These are phyloP conservation scores for Cymbomonas tetramitiformis DNA, from an alignment of 139 green algal species.

Conservation along the genomic window DNA sequence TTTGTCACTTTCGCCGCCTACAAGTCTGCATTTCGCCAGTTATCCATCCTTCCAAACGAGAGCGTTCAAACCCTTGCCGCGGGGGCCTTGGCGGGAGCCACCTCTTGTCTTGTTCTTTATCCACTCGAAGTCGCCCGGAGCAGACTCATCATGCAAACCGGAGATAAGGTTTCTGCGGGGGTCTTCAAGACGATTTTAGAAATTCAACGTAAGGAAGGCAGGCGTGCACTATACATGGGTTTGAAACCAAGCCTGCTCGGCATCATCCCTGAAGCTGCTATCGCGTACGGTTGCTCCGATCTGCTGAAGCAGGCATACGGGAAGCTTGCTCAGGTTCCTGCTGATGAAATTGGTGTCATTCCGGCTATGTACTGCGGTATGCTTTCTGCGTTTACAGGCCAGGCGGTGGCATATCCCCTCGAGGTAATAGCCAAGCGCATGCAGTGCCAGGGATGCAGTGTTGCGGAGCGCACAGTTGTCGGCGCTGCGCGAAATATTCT, in stretches of 20 bases:
- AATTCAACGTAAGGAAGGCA: slow-evolving; percentile 35
- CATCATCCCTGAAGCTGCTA: slow-evolving; percentile 18
- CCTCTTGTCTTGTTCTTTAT: slow-evolving; percentile 49
- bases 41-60: neutral
- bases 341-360: slow-evolving; percentile 11
- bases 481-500: slow-evolving; percentile 13
- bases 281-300: slow-evolving; percentile 15
- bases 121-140: slow-evolving; percentile 51
- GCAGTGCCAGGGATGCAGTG: slow-evolving; percentile 5
- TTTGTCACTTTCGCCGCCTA: slow-evolving; percentile 41
- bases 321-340: neutral
- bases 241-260: slow-evolving; percentile 37
- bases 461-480: neutral
- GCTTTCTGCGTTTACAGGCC: slow-evolving; percentile 19
- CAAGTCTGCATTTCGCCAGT: slow-evolving; percentile 13
- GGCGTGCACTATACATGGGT: slow-evolving; percentile 40
- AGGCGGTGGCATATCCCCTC: slow-evolving; percentile 11
- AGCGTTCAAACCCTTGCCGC: slow-evolving; percentile 3
- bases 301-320: slow-evolving; percentile 11
- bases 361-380: slow-evolving; percentile 10
- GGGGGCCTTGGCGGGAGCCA: slow-evolving; percentile 38
- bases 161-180: slow-evolving; percentile 11
- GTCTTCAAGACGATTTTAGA: slow-evolving; percentile 18
- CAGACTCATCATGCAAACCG: slow-evolving; percentile 29
- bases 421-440: slow-evolving; percentile 1